Evolutionary conservation across 768 basidiomycete species (phyloP).

Genomic region (Udeniomyces megalosporus): DNA sequence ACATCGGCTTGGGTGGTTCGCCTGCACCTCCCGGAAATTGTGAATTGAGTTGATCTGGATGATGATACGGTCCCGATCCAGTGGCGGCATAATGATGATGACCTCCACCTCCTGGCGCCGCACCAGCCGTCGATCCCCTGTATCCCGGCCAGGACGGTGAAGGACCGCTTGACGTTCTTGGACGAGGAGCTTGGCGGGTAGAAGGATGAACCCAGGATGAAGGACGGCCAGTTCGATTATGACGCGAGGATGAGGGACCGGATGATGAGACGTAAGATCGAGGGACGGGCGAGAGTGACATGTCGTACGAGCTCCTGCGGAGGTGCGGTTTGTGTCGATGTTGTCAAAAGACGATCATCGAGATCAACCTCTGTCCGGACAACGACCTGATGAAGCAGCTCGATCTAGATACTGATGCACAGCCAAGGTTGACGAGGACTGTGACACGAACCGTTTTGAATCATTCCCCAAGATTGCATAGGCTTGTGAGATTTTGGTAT

Average conservation of each 20-base stretch:
- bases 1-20: not conserved
- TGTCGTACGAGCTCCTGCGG: slow-evolving; percentile 9
- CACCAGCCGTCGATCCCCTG: not conserved
- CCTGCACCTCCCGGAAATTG: no score
- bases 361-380: no score
- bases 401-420: not conserved
- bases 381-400: not conserved
- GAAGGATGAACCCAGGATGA: slow-evolving; percentile 14
- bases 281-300: not conserved
- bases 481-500: slow-evolving; percentile 8
- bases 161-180: not conserved
- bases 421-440: not conserved
- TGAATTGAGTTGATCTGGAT: not conserved
- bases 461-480: slow-evolving; percentile 11
- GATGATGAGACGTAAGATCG: not conserved
- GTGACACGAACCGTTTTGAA: slow-evolving; percentile 4
- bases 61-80: not conserved
- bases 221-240: slow-evolving; percentile 6
- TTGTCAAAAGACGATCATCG: no score
- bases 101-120: no score
- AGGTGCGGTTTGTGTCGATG: no score
- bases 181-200: slow-evolving; percentile 7
- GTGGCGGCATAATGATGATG: no score
- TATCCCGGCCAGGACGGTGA: not conserved
- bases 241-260: not conserved